Base-by-base conservation (phyloP, 768 basidiomycete genomes). In the Lentinula raphanica region DNA sequence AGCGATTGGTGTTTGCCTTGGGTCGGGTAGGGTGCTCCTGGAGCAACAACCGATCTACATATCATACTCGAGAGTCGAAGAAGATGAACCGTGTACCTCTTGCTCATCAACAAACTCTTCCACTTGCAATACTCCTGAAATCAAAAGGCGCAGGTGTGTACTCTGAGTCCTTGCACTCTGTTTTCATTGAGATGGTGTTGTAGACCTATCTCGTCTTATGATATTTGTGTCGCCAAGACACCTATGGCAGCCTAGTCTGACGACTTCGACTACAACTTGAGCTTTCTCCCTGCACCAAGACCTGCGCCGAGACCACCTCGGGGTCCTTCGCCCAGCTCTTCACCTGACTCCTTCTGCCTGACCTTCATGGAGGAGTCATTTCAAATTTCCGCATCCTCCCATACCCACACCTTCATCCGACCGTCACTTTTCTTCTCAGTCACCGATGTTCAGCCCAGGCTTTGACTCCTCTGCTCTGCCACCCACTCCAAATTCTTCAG, bases 401-500 rank as follows among this genome's bases (percentile, higher is more conserved):
- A 61, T 67, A 3, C 67, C 72, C 17, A 69, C 71, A 31, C 68
- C 72, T 8, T 67, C 66, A 12, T 45, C 53, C 35, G 58, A 58
- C 17, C 62, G 60, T 32, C 61, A 67, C 19, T 42, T 51, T 60
- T 27, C 60, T 6, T 46, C 51, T 45, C 64, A 65, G 21, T 60
- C 66, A 21, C 69, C 65, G 13, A 68, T 69, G 45, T 79, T 76
- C 0, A 78, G 76, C 38, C 72, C 75, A 5, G 67, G 67, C 40
- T 71, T 72, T 0, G 66, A 65, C 11, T 64, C 68, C 19, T 65
- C 62, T 1, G 66, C 62, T 17, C 68, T 79, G 38, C 79, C 72
- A 9, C 54, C 67, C n/a, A 85, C 85, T 0, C 85, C 86, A 17
- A 68, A 75, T 0, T 71, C 80, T 2, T 85, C 83, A 3, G 84